Base-by-base conservation (phyloP, 202 grass and related monocot genomes). In the Bolboschoenoplectus hybrid region DNA sequence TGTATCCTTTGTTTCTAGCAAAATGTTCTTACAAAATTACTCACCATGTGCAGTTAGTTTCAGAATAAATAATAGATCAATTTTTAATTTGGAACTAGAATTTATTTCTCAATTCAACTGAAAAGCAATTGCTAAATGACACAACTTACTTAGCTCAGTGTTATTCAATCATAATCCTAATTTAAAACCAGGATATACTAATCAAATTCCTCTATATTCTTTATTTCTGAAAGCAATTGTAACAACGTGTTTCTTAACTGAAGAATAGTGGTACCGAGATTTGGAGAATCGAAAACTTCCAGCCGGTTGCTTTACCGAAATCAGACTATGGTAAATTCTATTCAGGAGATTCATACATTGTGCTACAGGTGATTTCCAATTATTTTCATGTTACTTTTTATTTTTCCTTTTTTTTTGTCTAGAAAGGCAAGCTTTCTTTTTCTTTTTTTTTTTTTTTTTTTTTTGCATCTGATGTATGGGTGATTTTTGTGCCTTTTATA, bases 251-350 rank as follows among this genome's bases (percentile, higher is more conserved):
- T 67, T 85, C 87, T 95, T 92, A 81, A 87, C 87, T 86, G 79
- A 80, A 45, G 86, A 75, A 85, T 40, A 95, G 93, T 88, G 94
- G 94, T 63, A 79, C 85, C 32, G 93, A 96, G 80, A 93, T 96
- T 81, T 96, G 93, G 93, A 72, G 93, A 61, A 96, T 96, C 65
- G 93, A 96, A 87, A 92, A 96, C 91, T 96, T 96, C 88, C 91
- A 93, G 85, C 94, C 94, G 55, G 94, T 91, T 89, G 85, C 87
- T 19, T 89, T 96, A 82, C 88, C 88, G 67, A 91, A 91, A 90
- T 88, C 94, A 84, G 94, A 96, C 87, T 83, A 96, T 73, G 89
- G 94, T 84, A 96, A 96, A 96, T 96, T 96, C 88, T 96, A 96
- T 17, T 96, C 84, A 13, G 94, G 94, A 67, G 94, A 96, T 91